These are phyloP conservation scores for Rosellinia necatrix DNA, from an alignment of 2,329 filamentous ascomycete species.

Conservation along the genomic window DNA sequence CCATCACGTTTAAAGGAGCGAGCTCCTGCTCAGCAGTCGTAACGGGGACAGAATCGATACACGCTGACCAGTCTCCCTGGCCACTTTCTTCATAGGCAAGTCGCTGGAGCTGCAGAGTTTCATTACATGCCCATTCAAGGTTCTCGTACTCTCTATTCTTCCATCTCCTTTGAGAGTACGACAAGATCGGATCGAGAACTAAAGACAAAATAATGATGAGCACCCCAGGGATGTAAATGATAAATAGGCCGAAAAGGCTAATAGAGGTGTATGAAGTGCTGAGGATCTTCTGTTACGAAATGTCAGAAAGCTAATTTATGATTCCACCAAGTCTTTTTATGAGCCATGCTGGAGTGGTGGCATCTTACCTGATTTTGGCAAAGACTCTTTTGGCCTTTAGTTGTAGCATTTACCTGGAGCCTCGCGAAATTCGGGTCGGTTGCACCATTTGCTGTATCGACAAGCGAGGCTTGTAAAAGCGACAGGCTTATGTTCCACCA, in stretches of 20 bases:
- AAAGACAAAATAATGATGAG: conserved; percentile 28
- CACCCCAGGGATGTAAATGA: conserved; percentile 27
- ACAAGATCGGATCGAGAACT: conserved; percentile 22
- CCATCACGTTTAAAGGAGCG: background rate
- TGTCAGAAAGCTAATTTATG: background rate
- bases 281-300: conserved; percentile 28
- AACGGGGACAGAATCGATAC: background rate
- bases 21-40: background rate
- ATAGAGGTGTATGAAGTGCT: conserved; percentile 21
- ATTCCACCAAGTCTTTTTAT: too few species aligned
- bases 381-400: background rate
- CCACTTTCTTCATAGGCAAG: conserved; percentile 9
- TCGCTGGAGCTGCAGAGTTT: conserved; percentile 26
- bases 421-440: background rate
- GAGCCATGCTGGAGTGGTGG: too few species aligned
- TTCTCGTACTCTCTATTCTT: conserved; percentile 21
- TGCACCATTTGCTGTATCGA: background rate
- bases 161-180: conserved; percentile 15
- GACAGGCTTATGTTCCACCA: conserved; percentile 4
- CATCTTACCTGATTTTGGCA: conserved; percentile 7
- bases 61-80: conserved; percentile 3
- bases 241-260: conserved; percentile 7
- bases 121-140: conserved; percentile 32
- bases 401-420: background rate
- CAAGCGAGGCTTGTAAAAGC: background rate